These are phyloP conservation scores for Mangifera indica DNA, from an alignment of 345 rosid genomes.

Conservation along the genomic window DNA sequence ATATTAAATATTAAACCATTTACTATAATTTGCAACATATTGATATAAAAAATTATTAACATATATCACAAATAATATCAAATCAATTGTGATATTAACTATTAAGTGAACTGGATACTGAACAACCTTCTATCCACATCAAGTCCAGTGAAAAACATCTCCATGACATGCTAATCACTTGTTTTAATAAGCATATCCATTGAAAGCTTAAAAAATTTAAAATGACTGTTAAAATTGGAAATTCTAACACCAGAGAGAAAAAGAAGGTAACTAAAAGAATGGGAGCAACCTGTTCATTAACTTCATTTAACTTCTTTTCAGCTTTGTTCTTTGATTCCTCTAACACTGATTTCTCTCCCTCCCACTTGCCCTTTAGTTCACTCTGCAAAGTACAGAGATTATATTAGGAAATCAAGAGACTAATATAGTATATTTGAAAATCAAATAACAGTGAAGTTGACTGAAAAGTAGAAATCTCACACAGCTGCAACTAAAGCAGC, in stretches of 20 bases:
- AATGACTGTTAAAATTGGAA: not conserved
- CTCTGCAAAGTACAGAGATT: constrained; percentile 41
- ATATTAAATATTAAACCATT: too few relatives aligned
- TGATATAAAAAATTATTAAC: too few relatives aligned
- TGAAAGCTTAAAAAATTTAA: not conserved
- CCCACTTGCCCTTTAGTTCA: constrained; percentile 71
- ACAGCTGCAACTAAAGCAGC: not conserved
- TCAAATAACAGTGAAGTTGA: not conserved
- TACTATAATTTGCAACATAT: too few relatives aligned
- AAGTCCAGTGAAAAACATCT: not conserved
- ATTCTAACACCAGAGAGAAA: not conserved
- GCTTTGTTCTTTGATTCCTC: constrained; percentile 62
- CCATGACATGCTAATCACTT: not conserved
- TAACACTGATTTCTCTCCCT: constrained; percentile 54
- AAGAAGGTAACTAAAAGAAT: constrained; percentile 7
- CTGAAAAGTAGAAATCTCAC: not conserved
- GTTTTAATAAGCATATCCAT: not conserved
- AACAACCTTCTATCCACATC: not conserved
- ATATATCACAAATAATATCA: too few relatives aligned
- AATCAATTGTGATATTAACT: too few relatives aligned
- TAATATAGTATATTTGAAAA: not conserved
- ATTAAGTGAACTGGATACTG: too few relatives aligned
- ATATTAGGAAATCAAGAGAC: constrained; percentile 12
- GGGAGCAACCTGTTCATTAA: constrained; percentile 78
- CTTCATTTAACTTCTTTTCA: constrained; percentile 70